Conservation (phyloP, 2,329 filamentous ascomycete genomes). For the Immersiporthe knoxdaviesiana region DNA sequence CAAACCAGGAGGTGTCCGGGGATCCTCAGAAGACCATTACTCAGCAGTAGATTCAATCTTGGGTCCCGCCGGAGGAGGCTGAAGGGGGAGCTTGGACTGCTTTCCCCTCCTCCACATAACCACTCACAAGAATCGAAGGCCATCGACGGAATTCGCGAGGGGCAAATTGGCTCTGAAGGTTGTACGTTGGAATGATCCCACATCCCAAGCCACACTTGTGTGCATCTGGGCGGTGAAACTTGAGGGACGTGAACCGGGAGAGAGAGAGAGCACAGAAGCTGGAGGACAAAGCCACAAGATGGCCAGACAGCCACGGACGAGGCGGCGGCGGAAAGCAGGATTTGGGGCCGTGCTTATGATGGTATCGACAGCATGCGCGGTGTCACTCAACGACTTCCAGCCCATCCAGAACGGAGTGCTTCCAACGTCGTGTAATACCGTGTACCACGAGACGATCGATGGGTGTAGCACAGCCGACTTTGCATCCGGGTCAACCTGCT, state of each 20-base stretch:
- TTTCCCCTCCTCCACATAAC: neutral
- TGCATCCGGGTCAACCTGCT: constrained; percentile 41
- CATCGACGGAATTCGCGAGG: neutral
- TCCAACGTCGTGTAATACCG: constrained; percentile 44
- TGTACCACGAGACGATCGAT: constrained; percentile 47
- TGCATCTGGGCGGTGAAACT: neutral
- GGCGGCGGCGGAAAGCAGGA: constrained; percentile 20
- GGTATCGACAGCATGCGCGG: constrained; percentile 36
- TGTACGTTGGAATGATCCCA: neutral
- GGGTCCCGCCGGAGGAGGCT: neutral
- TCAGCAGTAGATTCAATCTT: neutral
- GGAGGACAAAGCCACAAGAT: constrained; percentile 15
- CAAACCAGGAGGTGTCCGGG: neutral
- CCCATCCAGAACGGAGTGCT: constrained; percentile 43
- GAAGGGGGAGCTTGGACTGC: neutral
- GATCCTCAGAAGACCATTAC: neutral
- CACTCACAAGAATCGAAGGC: neutral
- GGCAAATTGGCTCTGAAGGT: too few relatives aligned
- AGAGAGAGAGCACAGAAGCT: neutral
- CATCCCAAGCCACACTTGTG: neutral
- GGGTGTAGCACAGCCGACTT: constrained; percentile 45
- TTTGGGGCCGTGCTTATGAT: constrained; percentile 30
- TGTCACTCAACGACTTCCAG: constrained; percentile 47
- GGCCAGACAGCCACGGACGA: constrained; percentile 15
- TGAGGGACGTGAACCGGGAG: neutral